Percentiles rank a stretch among this genome's conserved stretches.
Conservation (phyloP, 768 basidiomycete genomes). For the Phaeolepiota aurea region DNA sequence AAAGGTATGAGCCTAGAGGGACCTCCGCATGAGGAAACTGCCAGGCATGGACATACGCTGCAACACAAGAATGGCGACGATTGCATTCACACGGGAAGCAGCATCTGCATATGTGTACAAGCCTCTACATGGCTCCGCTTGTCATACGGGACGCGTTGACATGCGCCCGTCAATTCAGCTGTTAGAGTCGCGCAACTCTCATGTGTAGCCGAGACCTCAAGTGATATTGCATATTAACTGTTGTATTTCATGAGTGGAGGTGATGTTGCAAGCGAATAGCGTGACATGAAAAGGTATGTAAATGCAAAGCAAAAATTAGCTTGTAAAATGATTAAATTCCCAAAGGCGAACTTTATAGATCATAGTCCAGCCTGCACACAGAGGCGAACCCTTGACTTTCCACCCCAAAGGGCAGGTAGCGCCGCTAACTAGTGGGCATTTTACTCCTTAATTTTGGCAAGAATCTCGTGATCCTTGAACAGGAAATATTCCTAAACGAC, state of each 20-base stretch:
- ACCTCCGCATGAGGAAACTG: no score
- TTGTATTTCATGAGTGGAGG: neutral
- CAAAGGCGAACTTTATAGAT: neutral
- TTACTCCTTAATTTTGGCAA: constrained; percentile 94
- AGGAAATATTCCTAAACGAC: constrained; percentile 78
- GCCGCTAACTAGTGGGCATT: constrained; percentile 3
- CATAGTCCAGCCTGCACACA: neutral
- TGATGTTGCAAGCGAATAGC: neutral
- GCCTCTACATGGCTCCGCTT: no score
- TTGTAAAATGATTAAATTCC: neutral
- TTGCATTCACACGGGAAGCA: no score
- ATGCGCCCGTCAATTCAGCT: no score
- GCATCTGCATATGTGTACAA: no score
- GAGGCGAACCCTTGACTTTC: neutral
- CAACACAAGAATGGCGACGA: no score
- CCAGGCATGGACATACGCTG: no score
- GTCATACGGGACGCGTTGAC: no score
- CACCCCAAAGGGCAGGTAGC: neutral
- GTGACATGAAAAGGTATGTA: neutral
- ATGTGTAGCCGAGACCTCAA: no score
- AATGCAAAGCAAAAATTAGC: neutral
- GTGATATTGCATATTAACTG: neutral
- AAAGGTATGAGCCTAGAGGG: no score
- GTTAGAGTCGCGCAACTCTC: no score
- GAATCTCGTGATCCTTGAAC: constrained; percentile 91